Percentiles rank a stretch among this genome's conserved stretches.
phyloP scores from a whole-genome alignment of 2,329 filamentous ascomycete genomes.

The Hymenoscyphus linearis region DNA sequence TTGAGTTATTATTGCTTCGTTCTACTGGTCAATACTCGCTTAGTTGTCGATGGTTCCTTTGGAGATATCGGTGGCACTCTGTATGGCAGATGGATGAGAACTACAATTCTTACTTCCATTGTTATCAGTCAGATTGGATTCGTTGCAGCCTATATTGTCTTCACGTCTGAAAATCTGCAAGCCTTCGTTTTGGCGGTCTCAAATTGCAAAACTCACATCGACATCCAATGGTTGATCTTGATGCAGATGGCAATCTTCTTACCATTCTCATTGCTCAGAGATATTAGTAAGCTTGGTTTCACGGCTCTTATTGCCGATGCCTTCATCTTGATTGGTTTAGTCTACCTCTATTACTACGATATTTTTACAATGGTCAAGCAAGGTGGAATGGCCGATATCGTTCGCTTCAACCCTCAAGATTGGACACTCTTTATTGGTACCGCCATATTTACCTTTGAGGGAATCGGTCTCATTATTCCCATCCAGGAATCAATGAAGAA shows the following conservation, averaged over 20 bases:
- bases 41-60: constrained; percentile 88
- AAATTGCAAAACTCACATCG: constrained; percentile 77
- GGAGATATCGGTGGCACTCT: constrained; percentile 92
- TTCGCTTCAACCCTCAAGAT: constrained; percentile 80
- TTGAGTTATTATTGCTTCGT: constrained; percentile 98
- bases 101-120: constrained; percentile 82
- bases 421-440: constrained; percentile 99
- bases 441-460: constrained; percentile 98
- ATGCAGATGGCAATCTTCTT: constrained; percentile 95
- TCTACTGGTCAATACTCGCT: constrained; percentile 77
- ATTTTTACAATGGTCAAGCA: constrained; percentile 72
- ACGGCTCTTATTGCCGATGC: constrained; percentile 89
- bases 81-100: constrained; percentile 86
- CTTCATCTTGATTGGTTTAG: constrained; percentile 87
- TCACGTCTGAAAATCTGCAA: constrained; percentile 91
- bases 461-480: constrained; percentile 93
- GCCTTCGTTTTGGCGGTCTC: constrained; percentile 91
- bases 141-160: constrained; percentile 92
- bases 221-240: constrained; percentile 84
- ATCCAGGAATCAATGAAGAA: constrained; percentile 97
- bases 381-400: constrained; percentile 75
- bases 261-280: constrained; percentile 86
- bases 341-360: constrained; percentile 96
- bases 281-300: constrained; percentile 96
- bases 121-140: constrained; percentile 95